Conservation (phyloP, 73 alveolate genomes). For the Paramecium sonneborni region DNA sequence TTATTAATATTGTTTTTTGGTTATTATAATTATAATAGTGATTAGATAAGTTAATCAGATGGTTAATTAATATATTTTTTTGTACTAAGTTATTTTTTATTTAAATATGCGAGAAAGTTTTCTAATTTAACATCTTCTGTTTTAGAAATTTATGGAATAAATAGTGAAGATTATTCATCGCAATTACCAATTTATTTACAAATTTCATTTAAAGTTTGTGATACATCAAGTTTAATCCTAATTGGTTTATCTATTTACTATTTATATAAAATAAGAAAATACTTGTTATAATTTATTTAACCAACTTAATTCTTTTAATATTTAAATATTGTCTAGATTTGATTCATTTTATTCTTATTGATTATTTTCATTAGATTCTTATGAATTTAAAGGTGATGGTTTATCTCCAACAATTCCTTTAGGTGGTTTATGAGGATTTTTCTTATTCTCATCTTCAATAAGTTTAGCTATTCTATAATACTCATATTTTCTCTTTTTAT, state of each 20-base stretch:
- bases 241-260: neutral
- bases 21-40: neutral
- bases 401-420: conserved; percentile 68
- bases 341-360: neutral
- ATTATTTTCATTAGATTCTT: neutral
- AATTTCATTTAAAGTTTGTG: neutral
- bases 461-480: conserved; percentile 66
- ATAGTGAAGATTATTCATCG: neutral
- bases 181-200: conserved; percentile 16
- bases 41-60: neutral
- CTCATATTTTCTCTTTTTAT: conserved; percentile 63
- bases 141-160: neutral
- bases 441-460: conserved; percentile 66
- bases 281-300: neutral
- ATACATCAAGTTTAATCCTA: neutral
- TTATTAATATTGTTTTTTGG: neutral
- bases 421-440: conserved; percentile 65
- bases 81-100: neutral
- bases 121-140: neutral
- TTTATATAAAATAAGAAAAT: too few species aligned
- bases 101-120: neutral
- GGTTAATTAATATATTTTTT: neutral
- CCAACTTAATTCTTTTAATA: conserved; percentile 17
- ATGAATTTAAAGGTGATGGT: conserved; percentile 53
- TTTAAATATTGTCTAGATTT: neutral